Percentiles rank a stretch among this genome's conserved stretches.
phyloP scores from a whole-genome alignment of 2,329 filamentous ascomycete species.

The Neospermospora avenae region DNA sequence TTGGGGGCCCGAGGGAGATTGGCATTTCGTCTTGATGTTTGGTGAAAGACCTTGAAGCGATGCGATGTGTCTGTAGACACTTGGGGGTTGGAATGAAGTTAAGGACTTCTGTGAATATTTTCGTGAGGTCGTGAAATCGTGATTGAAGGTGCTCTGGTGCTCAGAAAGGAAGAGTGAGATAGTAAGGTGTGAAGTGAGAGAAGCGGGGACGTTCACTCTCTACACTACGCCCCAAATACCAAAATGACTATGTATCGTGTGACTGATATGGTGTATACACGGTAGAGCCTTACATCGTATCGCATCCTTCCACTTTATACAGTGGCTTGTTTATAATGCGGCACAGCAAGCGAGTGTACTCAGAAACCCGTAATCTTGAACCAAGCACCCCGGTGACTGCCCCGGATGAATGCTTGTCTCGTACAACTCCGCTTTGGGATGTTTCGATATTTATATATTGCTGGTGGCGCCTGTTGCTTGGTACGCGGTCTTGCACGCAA shows the following conservation, averaged over 20 bases:
- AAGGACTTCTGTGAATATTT: too few relatives aligned
- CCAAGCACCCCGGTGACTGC: neutral
- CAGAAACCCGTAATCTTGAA: neutral
- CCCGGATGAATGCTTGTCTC: neutral
- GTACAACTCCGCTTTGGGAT: neutral
- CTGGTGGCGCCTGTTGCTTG: too few relatives aligned
- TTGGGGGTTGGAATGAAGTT: neutral
- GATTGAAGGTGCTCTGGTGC: too few relatives aligned
- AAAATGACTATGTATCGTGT: too few relatives aligned
- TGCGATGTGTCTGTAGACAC: neutral
- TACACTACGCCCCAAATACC: too few relatives aligned
- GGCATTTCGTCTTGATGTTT: neutral
- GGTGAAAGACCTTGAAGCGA: too few relatives aligned
- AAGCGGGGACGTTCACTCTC: too few relatives aligned
- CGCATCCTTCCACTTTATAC: too few relatives aligned
- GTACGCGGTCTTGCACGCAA: neutral
- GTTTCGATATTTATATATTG: neutral
- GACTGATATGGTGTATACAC: too few relatives aligned
- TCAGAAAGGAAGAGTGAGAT: too few relatives aligned
- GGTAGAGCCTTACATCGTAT: neutral
- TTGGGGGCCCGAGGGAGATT: neutral
- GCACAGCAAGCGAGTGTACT: neutral
- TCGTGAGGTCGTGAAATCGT: too few relatives aligned
- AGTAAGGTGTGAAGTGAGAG: too few relatives aligned
- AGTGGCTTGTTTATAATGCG: neutral